Percentiles rank a stretch among this genome's conserved stretches.
Conservation (phyloP, 2,329 filamentous ascomycete genomes). For the Cladophialophora chaetospira region DNA sequence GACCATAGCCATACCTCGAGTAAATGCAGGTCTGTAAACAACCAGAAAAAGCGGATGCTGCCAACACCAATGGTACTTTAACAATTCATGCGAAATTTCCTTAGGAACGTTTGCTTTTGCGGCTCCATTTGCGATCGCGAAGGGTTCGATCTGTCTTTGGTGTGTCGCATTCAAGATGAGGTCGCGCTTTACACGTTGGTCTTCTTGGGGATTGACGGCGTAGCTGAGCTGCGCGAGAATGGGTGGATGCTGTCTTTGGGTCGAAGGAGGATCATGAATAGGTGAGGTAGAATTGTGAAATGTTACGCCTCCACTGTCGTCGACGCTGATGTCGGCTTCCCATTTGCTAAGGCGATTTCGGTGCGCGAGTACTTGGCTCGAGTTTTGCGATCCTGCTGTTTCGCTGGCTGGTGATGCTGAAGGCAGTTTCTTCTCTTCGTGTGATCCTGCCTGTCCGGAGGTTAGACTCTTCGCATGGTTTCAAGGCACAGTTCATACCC, state of each 20-base stretch:
- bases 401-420: conserved; percentile 30
- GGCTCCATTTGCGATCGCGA: conserved; percentile 31
- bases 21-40: conserved; percentile 37
- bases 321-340: conserved; percentile 32
- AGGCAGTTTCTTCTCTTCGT: conserved; percentile 30
- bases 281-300: conserved; percentile 33
- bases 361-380: conserved; percentile 13
- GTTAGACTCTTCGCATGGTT: neutral
- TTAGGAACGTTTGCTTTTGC: conserved; percentile 33
- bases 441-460: conserved; percentile 13
- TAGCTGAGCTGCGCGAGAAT: conserved; percentile 4
- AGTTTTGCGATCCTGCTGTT: conserved; percentile 25
- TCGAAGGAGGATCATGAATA: conserved; percentile 29
- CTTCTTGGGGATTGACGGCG: conserved; percentile 14
- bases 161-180: conserved; percentile 30
- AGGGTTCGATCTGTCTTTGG: conserved; percentile 30
- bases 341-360: conserved; percentile 27
- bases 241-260: conserved; percentile 17
- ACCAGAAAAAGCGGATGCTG: conserved; percentile 36
- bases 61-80: conserved; percentile 38
- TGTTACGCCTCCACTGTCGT: conserved; percentile 31
- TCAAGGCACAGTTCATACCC: conserved; percentile 7
- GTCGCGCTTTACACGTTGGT: conserved; percentile 27
- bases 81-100: conserved; percentile 32
- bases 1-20: conserved; percentile 31